A percentile compares a stretch with the other conserved stretches of the same genome.
These are phyloP conservation scores for Tylopilus sp. DNA, from an alignment of 768 basidiomycete species.

Conservation along the genomic window DNA sequence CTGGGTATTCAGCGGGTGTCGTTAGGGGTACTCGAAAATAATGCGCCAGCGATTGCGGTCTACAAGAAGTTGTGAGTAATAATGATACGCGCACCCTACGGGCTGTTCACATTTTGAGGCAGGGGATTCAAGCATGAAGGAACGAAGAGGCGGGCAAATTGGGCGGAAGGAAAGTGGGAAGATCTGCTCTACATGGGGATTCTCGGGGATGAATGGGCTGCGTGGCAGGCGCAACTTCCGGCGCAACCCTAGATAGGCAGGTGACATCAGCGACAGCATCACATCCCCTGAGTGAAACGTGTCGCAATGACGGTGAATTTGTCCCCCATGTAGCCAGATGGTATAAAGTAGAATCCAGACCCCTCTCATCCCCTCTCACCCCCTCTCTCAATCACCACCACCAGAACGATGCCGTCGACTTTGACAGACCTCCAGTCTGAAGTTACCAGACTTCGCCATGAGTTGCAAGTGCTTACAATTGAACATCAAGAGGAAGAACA, in stretches of 20 bases:
- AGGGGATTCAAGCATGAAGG: slow-evolving; percentile 36
- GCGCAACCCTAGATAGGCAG: background rate
- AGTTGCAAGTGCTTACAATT: slow-evolving; percentile 41
- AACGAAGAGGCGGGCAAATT: slow-evolving; percentile 26
- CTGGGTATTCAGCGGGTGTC: slow-evolving; percentile 31
- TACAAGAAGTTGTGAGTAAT: slow-evolving; percentile 31
- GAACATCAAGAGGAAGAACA: slow-evolving; percentile 33
- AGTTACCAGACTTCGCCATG: slow-evolving; percentile 43
- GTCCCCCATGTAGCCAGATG: background rate
- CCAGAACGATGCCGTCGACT: slow-evolving; percentile 13
- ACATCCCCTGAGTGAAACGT: background rate
- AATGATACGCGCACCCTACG: background rate
- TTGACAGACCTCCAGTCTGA: slow-evolving; percentile 38
- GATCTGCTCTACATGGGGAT: slow-evolving; percentile 33
- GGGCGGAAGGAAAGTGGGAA: slow-evolving; percentile 33
- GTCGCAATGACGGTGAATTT: background rate
- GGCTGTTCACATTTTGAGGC: background rate
- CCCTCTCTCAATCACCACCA: background rate
- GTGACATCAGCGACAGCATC: background rate
- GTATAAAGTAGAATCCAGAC: background rate
- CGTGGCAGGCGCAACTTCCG: background rate
- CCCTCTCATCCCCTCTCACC: background rate
- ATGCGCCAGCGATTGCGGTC: slow-evolving; percentile 18
- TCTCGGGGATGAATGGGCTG: slow-evolving; percentile 20
- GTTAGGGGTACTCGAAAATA: slow-evolving; percentile 19